phyloP scores from a whole-genome alignment of 176 grass and related monocot genomes.

The Hsuehochloa calcarea region DNA sequence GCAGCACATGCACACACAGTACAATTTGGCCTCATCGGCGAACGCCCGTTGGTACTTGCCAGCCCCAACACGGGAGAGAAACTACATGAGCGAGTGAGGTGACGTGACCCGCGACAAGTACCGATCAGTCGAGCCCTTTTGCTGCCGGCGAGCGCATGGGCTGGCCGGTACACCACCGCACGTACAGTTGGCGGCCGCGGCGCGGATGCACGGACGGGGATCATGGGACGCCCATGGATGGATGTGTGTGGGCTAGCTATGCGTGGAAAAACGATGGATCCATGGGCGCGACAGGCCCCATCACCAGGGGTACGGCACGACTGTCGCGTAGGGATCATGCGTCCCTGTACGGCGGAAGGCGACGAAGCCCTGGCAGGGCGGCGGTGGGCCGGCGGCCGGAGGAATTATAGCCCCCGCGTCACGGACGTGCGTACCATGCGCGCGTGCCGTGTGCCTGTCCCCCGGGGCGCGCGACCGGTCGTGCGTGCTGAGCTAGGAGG shows the following conservation, averaged over 20 bases:
- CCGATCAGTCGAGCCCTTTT: constrained; percentile 8
- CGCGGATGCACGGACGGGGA: neutral
- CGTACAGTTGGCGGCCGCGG: neutral
- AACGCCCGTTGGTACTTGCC: constrained; percentile 16
- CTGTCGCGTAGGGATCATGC: constrained; percentile 30
- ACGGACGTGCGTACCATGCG: constrained; percentile 40
- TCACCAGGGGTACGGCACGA: constrained; percentile 34
- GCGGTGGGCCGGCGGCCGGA: constrained; percentile 13
- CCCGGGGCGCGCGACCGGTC: constrained; percentile 12
- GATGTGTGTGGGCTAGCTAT: neutral
- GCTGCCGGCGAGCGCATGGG: constrained; percentile 17
- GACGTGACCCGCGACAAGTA: constrained; percentile 29
- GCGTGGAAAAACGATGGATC: neutral
- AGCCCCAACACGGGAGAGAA: neutral
- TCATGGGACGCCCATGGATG: constrained; percentile 20
- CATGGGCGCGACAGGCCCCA: constrained; percentile 13
- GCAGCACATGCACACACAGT: neutral
- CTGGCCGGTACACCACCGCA: neutral
- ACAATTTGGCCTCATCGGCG: neutral
- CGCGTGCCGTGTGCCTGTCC: constrained; percentile 40
- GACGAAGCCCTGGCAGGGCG: constrained; percentile 21
- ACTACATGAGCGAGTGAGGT: neutral
- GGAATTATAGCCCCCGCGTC: constrained; percentile 8
- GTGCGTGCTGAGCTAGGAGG: constrained; percentile 10
- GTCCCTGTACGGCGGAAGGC: neutral